Conservation (phyloP, 306 rosid genomes). For the Ormosia emarginata region DNA sequence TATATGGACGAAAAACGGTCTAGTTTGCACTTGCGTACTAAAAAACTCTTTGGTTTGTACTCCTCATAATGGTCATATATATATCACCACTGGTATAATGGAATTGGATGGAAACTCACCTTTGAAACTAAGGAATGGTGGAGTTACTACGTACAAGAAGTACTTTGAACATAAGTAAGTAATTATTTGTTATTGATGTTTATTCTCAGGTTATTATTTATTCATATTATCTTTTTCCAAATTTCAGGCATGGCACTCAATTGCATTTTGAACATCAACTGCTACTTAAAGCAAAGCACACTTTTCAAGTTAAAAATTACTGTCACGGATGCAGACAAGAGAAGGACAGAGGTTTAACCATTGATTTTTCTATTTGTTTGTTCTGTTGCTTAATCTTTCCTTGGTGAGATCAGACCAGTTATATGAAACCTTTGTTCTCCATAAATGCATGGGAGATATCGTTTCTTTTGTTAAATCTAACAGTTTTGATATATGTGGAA, state of each 20-base stretch:
- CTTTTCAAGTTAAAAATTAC: constrained; percentile 53
- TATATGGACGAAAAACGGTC: constrained; percentile 43
- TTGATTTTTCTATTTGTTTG: background rate
- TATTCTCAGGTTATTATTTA: background rate
- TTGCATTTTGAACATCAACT: constrained; percentile 46
- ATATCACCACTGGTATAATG: constrained; percentile 46
- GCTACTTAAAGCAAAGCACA: constrained; percentile 48
- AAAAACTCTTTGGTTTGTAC: constrained; percentile 58
- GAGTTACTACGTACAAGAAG: constrained; percentile 49
- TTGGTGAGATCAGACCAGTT: background rate
- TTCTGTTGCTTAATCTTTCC: background rate
- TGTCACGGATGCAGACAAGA: constrained; percentile 33
- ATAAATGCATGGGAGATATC: background rate
- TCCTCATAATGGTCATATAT: constrained; percentile 58
- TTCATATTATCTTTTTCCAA: background rate
- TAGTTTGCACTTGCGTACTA: constrained; percentile 54
- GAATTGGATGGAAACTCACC: constrained; percentile 57
- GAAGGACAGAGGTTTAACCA: constrained; percentile 51
- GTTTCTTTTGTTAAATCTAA: background rate
- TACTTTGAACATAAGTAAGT: constrained; percentile 49
- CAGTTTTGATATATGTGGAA: background rate
- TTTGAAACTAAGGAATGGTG: constrained; percentile 38
- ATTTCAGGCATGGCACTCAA: constrained; percentile 55
- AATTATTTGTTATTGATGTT: background rate
- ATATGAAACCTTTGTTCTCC: background rate